Evolutionary conservation across 1,139 yeast species (phyloP), one percentile per base, ranked within the genome.

Genomic region (Saccharomyces pastorianus): DNA sequence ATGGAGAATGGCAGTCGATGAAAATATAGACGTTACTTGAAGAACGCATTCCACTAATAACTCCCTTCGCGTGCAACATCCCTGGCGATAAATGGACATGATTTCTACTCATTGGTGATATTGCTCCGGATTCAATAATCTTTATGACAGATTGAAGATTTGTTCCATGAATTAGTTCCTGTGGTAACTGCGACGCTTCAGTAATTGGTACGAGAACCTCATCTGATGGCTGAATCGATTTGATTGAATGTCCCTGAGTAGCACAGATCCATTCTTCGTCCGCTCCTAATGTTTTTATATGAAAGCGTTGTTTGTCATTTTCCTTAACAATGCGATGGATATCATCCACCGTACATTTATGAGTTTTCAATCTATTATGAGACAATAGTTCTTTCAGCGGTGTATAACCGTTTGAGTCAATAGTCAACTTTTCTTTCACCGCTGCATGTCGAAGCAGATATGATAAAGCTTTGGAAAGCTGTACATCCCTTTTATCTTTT

Each of bases 391-490:
- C 81, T 0, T 65, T 60, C 2, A 90, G 69, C 2, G 73, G 65
- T 2, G 88, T 78, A 68, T 77, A 90, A 0, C 99, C 99, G 48
- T 79, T 74, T 0, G 67, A 59, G 61, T 85, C 88, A 2, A 93
- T 86, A 2, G 73, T 63, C 7, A 93, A 69, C 1, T 80, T 78
- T 61, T 88, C 95, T 56, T 83, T 79, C n/a, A 71, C 68, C 0
- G 98, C 98, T 4, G 87, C 88, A 65, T 93, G 99, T 25, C 99
- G 76, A 2, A 93, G 78, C 1, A 95, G 73, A 61, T 84, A 83
- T 6, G 96, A 80, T 42, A 93, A 73, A 0, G 88, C 76, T 62
- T 88, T 88, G 14, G 96, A 88, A 26, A 91, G 82, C 38, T 71
- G 73, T 0, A 76, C 66, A 52, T 80, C 83, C 62, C 88, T 70